Evolutionary conservation across 176 grass and related monocot species (phyloP).

Genomic region (Ampelocalamus luodianensis): DNA sequence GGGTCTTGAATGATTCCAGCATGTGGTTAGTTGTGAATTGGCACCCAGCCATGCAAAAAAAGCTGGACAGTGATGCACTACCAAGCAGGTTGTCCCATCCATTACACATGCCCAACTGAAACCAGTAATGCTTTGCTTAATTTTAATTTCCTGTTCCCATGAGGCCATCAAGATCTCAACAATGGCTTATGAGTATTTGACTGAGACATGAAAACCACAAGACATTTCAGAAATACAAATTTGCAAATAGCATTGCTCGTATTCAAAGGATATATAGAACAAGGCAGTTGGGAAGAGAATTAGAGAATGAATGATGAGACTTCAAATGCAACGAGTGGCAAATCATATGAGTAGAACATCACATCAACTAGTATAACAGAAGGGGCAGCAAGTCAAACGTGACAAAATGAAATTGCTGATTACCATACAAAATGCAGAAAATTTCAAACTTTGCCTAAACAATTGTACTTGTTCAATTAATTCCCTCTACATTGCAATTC

Average conservation of each 20-base stretch:
- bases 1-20: not conserved
- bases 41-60: not conserved
- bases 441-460: not conserved
- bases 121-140: not conserved
- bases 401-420: constrained; percentile 25
- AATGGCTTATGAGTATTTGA: not conserved
- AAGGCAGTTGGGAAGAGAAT: not conserved
- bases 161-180: not conserved
- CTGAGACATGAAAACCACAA: not conserved
- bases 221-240: not conserved
- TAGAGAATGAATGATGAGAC: not conserved
- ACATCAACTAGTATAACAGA: constrained; percentile 21
- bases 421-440: not conserved
- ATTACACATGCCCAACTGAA: not conserved
- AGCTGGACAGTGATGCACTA: constrained; percentile 42
- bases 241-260: not conserved
- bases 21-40: not conserved
- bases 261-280: not conserved
- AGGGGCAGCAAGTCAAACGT: constrained; percentile 1
- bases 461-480: not conserved
- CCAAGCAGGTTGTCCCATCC: constrained; percentile 39
- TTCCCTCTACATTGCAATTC: constrained; percentile 10
- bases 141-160: not conserved
- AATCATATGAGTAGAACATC: not conserved
- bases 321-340: constrained; percentile 21